Conservation (phyloP, 75 land plant species). For the Sequoiadendron giganteum region DNA sequence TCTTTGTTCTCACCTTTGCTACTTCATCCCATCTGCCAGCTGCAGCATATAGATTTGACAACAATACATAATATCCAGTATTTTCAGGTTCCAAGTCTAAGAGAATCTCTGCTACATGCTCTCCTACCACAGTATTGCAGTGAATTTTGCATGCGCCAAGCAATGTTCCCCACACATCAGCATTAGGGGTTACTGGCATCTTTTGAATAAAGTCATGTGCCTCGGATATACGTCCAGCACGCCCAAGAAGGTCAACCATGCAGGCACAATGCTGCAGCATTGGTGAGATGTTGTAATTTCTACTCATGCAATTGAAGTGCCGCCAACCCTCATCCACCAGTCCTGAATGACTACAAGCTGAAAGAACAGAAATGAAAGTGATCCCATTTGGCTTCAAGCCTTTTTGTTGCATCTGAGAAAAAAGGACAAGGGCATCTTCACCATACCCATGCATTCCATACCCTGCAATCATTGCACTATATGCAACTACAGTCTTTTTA, state of each 20-base stretch:
- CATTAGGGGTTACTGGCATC: slow-evolving; percentile 25
- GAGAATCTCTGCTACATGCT: slow-evolving; percentile 17
- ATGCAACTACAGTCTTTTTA: slow-evolving; percentile 17
- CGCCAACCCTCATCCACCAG: slow-evolving; percentile 15
- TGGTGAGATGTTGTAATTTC: slow-evolving; percentile 16
- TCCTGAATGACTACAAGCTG: slow-evolving; percentile 18
- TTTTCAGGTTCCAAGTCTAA: slow-evolving; percentile 25
- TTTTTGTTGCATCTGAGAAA: slow-evolving; percentile 12
- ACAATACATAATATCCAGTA: slow-evolving; percentile 22
- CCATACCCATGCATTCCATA: slow-evolving; percentile 21
- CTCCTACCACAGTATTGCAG: slow-evolving; percentile 27
- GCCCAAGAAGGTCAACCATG: slow-evolving; percentile 25
- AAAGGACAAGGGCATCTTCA: slow-evolving; percentile 13
- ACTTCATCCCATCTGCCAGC: slow-evolving; percentile 24
- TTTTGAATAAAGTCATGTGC: slow-evolving; percentile 21
- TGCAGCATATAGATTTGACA: slow-evolving; percentile 38
- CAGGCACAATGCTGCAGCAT: slow-evolving; percentile 32
- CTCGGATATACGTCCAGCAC: slow-evolving; percentile 16
- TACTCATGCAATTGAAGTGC: slow-evolving; percentile 11
- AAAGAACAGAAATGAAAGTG: slow-evolving; percentile 16
- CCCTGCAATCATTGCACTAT: slow-evolving; percentile 24
- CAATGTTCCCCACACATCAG: slow-evolving; percentile 34
- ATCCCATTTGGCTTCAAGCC: slow-evolving; percentile 16
- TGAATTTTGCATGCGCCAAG: slow-evolving; percentile 37
- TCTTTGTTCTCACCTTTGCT: slow-evolving; percentile 18